phyloP scores from a whole-genome alignment of 1,284 basidiomycete species.

The Phlebopus sp. region DNA sequence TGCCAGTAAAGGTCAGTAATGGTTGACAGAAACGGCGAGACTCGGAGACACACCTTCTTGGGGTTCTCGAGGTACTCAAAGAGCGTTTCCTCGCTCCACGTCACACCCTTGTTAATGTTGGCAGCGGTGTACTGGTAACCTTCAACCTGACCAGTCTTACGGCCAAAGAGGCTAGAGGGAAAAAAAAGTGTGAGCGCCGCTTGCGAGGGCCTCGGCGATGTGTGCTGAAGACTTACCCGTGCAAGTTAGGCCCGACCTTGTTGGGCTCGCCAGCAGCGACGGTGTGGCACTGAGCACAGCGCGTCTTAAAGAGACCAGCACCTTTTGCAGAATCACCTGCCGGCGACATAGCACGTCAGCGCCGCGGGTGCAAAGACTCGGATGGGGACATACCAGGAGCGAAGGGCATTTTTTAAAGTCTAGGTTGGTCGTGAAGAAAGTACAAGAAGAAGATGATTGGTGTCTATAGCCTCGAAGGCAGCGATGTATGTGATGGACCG shows the following conservation, averaged over 20 bases:
- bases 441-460: background rate
- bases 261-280: conserved; percentile 78
- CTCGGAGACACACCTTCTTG: conserved; percentile 70
- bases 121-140: conserved; percentile 94
- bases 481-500: conserved; percentile 4
- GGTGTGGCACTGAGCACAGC: conserved; percentile 98
- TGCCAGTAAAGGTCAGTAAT: background rate
- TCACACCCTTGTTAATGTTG: conserved; percentile 94
- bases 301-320: conserved; percentile 92
- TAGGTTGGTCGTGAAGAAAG: conserved; percentile 4
- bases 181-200: conserved; percentile 2
- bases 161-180: conserved; percentile 66
- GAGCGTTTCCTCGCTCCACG: conserved; percentile 84
- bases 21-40: background rate
- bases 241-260: conserved; percentile 94
- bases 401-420: conserved; percentile 24
- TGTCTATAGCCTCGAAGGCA: conserved; percentile 10
- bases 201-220: background rate
- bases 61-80: conserved; percentile 96
- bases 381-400: conserved; percentile 23
- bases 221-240: conserved; percentile 58
- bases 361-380: background rate
- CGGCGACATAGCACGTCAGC: background rate
- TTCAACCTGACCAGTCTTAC: conserved; percentile 85
- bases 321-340: conserved; percentile 87